Evolutionary conservation across 768 basidiomycete genomes (phyloP).

Genomic region (Agaricus subrufescens): DNA sequence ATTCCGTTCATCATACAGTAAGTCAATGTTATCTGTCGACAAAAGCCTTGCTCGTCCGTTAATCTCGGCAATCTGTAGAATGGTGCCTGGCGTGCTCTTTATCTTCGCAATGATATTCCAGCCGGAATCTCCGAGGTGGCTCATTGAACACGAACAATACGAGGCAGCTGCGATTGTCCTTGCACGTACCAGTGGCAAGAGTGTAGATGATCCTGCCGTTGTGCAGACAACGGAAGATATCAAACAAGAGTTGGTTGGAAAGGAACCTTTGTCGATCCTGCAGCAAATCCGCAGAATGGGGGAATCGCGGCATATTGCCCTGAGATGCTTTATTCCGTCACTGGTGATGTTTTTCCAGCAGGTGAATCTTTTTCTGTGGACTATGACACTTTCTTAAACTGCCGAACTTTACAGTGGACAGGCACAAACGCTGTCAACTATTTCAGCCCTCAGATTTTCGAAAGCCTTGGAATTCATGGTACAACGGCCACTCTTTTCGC

Average conservation of each 20-base stretch:
- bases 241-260: conserved; percentile 42
- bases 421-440: conserved; percentile 56
- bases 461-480: conserved; percentile 39
- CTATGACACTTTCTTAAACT: too few species aligned
- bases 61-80: conserved; percentile 12
- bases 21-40: neutral
- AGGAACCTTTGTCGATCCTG: conserved; percentile 25
- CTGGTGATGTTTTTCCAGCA: conserved; percentile 43
- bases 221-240: conserved; percentile 39
- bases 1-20: conserved; percentile 47
- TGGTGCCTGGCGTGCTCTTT: conserved; percentile 49
- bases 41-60: neutral
- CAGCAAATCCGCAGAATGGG: conserved; percentile 38
- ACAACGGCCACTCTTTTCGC: conserved; percentile 41
- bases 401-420: conserved; percentile 30
- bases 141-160: conserved; percentile 41
- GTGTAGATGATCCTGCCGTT: conserved; percentile 29
- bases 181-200: conserved; percentile 28
- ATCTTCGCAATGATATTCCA: conserved; percentile 40
- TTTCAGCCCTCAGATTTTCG: conserved; percentile 43
- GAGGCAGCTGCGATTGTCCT: conserved; percentile 35
- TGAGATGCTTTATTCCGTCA: conserved; percentile 42
- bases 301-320: conserved; percentile 34
- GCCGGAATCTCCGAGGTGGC: conserved; percentile 55
- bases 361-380: conserved; percentile 9